Evolutionary conservation across 2,329 filamentous ascomycete genomes (phyloP), one percentile per base, ranked within the genome.

Genomic region (Exophiala spinifera): DNA sequence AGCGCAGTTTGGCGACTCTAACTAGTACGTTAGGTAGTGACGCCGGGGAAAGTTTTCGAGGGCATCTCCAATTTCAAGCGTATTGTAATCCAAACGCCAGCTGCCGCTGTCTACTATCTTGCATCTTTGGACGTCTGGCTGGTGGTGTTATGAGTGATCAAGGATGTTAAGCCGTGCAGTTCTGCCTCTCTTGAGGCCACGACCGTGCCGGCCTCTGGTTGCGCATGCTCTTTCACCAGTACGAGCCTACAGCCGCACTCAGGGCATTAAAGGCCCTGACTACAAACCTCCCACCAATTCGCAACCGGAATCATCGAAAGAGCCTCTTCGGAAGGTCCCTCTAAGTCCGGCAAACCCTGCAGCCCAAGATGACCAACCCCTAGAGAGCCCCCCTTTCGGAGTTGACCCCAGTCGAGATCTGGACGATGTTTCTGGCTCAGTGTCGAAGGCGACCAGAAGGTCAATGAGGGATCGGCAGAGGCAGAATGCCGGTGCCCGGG

Each of bases 91-190:
- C 20, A 31, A 15, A 49, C 25, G 14, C 37, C 11, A 52, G 17
- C 44, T 36, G 14, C 28, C 19, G 21, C 43, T n/a, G 8, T 46
- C 50, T 43, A 23, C 34, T 36, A 46, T 28, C 28, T 20, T 46
- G 20, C 15, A 23, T 45, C 42, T 33, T 43, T 20, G 13, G 45
- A 37, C 20, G 23, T 39, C 33, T 31, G 21, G 34, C 17, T 15
- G 42, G 42, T 59, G 45, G 42, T 36, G 54, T 50, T 21, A 60
- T 57, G 57, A 49, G 56, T 47, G 47, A 55, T 49, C 45, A 49
- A 57, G 43, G 31, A 76, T 76, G 74, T 70, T 76, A 60, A 73
- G 70, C 62, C 74, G 73, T 65, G 70, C 72, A 56, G 66, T 71
- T 51, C 64, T 76, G 62, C 73, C 73, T 70, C 68, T 74, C 45